phyloP scores from a whole-genome alignment of 2,329 filamentous ascomycete genomes.

The Epichloe hybrida region DNA sequence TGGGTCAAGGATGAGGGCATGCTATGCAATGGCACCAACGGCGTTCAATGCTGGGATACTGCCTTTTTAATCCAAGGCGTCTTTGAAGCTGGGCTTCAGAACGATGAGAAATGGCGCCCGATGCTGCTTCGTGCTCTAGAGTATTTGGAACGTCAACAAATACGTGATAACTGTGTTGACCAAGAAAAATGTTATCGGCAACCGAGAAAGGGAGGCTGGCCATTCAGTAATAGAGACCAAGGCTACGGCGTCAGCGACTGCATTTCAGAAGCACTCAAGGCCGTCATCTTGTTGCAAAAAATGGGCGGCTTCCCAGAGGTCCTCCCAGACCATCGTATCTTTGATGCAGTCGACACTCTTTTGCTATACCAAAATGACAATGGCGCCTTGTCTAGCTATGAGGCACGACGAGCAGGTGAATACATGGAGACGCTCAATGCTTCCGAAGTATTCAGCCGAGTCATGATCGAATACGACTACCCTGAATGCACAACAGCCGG shows the following conservation, averaged over 20 bases:
- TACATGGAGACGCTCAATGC: constrained; percentile 80
- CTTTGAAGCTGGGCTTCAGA: constrained; percentile 64
- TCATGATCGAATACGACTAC: constrained; percentile 99
- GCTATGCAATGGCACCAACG: constrained; percentile 91
- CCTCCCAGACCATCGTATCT: constrained; percentile 63
- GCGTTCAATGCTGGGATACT: constrained; percentile 97
- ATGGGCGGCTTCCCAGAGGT: constrained; percentile 60
- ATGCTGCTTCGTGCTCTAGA: constrained; percentile 74
- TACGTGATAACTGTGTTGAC: constrained; percentile 67
- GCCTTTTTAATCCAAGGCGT: constrained; percentile 77
- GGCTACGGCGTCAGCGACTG: constrained; percentile 95
- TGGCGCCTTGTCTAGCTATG: constrained; percentile 84
- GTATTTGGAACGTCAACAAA: constrained; percentile 85
- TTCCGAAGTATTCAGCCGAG: constrained; percentile 88
- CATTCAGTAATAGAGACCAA: constrained; percentile 83
- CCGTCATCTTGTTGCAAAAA: constrained; percentile 72
- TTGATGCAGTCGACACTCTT: constrained; percentile 80
- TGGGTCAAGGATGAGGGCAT: constrained; percentile 91
- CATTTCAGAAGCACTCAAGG: constrained; percentile 79
- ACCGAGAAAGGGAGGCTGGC: constrained; percentile 85
- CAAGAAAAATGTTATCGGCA: constrained; percentile 79
- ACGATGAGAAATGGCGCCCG: constrained; percentile 61
- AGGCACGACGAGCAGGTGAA: constrained; percentile 64
- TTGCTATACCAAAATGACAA: constrained; percentile 80
- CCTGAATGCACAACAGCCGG: constrained; percentile 95